Evolutionary conservation across 2,329 filamentous ascomycete genomes (phyloP).

Genomic region (Aureobasidium sp.): DNA sequence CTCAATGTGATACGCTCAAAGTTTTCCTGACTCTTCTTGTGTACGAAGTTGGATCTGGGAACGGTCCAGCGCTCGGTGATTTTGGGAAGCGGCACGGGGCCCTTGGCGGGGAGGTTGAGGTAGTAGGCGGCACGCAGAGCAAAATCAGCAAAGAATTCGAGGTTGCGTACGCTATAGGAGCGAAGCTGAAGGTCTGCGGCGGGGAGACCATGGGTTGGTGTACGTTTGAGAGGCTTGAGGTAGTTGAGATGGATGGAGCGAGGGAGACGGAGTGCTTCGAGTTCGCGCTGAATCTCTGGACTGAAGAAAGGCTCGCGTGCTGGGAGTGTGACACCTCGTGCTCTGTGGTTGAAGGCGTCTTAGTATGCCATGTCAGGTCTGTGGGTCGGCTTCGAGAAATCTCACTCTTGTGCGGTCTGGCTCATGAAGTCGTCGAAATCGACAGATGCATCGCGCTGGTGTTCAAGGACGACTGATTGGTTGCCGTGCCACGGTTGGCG

Average conservation of each 20-base stretch:
- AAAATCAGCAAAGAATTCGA: conserved; percentile 94
- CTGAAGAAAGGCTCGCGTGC: conserved; percentile 18
- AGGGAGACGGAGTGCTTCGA: conserved; percentile 53
- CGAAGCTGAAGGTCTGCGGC: conserved; percentile 88
- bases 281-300: conserved; percentile 21
- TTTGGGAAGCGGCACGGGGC: conserved; percentile 77
- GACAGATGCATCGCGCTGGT: conserved; percentile 14
- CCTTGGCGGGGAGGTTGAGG: conserved; percentile 75
- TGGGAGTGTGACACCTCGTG: conserved; percentile 19
- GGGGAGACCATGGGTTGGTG: conserved; percentile 68
- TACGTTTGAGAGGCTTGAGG: conserved; percentile 72
- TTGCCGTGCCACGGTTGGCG: conserved; percentile 19
- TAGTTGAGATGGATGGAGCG: conserved; percentile 80
- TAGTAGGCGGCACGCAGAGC: conserved; percentile 92
- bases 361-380: conserved; percentile 11
- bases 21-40: conserved; percentile 97
- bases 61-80: conserved; percentile 94
- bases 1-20: conserved; percentile 87
- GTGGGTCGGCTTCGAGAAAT: not conserved
- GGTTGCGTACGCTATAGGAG: conserved; percentile 80
- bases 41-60: conserved; percentile 79
- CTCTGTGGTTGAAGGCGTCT: conserved; percentile 18
- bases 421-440: conserved; percentile 19
- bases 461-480: conserved; percentile 14
- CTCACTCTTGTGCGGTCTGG: conserved; percentile 17